Evolutionary conservation across 2,329 filamentous ascomycete genomes (phyloP).

Genomic region (Graphium sp.): DNA sequence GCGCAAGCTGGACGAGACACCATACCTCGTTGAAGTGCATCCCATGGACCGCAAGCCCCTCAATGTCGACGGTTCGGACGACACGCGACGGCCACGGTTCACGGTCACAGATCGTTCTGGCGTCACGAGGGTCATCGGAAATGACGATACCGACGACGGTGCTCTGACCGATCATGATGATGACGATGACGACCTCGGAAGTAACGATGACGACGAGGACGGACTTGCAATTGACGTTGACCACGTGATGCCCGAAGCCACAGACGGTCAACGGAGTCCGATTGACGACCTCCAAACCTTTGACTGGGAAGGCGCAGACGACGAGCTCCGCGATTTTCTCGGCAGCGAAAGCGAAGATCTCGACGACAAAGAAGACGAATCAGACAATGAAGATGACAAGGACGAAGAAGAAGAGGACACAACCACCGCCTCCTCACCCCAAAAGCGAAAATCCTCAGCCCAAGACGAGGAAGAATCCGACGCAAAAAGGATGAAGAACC

Average conservation of each 20-base stretch:
- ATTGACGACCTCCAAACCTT: slow-evolving; percentile 40
- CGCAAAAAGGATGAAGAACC: slow-evolving; percentile 9
- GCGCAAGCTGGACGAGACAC: slow-evolving; percentile 61
- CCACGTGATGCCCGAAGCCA: slow-evolving; percentile 27
- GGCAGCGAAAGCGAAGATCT: slow-evolving; percentile 34
- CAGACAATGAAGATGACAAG: slow-evolving; percentile 6
- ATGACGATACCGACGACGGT: slow-evolving; percentile 12
- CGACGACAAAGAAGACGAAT: slow-evolving; percentile 16
- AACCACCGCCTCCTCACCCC: not conserved
- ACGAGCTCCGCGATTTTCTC: slow-evolving; percentile 63
- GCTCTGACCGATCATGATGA: slow-evolving; percentile 15
- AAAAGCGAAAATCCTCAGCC: not conserved
- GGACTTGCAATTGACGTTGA: slow-evolving; percentile 4
- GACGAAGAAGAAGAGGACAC: slow-evolving; percentile 7
- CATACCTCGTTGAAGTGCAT: slow-evolving; percentile 63
- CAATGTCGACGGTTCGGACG: slow-evolving; percentile 12
- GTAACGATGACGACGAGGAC: slow-evolving; percentile 24
- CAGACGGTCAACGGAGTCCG: slow-evolving; percentile 26
- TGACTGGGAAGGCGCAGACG: slow-evolving; percentile 47
- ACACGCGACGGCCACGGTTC: too few relatives aligned
- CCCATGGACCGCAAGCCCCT: slow-evolving; percentile 38
- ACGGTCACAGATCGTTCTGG: too few relatives aligned
- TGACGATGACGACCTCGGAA: slow-evolving; percentile 15
- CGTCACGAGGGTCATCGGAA: not conserved
- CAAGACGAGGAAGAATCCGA: slow-evolving; percentile 8